Conservation (phyloP, 345 rosid genomes). For the Draba incana region DNA sequence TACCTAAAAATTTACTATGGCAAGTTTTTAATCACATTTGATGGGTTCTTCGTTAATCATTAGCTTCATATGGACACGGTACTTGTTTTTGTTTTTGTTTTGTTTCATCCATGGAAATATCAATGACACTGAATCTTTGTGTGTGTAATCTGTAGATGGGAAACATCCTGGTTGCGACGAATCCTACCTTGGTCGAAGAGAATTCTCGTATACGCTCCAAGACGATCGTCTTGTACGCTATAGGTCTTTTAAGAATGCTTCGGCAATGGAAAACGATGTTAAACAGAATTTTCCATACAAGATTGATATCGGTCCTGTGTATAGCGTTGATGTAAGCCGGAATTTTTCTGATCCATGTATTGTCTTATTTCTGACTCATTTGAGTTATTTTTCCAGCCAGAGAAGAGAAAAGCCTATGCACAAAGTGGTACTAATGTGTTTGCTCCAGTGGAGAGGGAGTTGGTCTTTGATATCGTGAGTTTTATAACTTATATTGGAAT, state of each 20-base stretch:
- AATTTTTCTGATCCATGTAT: background rate
- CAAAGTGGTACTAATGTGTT: conserved; percentile 76
- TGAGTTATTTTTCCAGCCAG: conserved; percentile 54
- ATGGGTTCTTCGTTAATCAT: too few relatives aligned
- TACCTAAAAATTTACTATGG: conserved; percentile 77
- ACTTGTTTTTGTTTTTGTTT: background rate
- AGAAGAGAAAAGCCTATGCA: conserved; percentile 76
- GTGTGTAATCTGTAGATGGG: conserved; percentile 60
- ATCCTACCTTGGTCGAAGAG: conserved; percentile 73
- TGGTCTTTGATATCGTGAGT: conserved; percentile 87
- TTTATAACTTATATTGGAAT: background rate
- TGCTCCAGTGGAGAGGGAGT: conserved; percentile 88
- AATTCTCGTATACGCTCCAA: conserved; percentile 83
- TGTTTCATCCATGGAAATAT: too few relatives aligned
- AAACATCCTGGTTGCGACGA: conserved; percentile 91
- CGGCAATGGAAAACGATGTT: conserved; percentile 64
- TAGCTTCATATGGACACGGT: conserved; percentile 79
- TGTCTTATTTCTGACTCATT: background rate
- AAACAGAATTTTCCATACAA: conserved; percentile 71
- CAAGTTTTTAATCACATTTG: conserved; percentile 28
- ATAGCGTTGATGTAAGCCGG: conserved; percentile 71
- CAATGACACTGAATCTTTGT: too few relatives aligned
- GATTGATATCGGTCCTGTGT: conserved; percentile 91
- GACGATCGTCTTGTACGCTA: conserved; percentile 75
- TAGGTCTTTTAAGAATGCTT: conserved; percentile 64